Conservation (phyloP, 768 basidiomycete genomes). For the Phaffia australis region DNA sequence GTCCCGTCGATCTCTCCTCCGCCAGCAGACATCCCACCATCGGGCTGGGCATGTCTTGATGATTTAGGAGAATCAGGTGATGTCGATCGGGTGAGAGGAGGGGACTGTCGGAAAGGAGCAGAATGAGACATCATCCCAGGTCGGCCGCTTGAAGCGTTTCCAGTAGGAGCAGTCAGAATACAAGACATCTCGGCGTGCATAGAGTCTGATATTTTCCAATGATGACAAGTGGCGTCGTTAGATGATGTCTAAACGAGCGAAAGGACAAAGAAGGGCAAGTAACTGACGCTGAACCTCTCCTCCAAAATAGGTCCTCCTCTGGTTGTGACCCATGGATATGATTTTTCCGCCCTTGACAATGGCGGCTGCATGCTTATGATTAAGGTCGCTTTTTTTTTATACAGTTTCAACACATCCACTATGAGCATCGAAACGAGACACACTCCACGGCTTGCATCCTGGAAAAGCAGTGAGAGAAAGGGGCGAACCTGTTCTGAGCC, state of each 20-base stretch:
- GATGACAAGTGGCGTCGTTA: not conserved
- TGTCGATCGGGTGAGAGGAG: not conserved
- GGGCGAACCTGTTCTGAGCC: too few relatives aligned
- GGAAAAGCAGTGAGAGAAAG: too few relatives aligned
- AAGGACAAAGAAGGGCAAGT: not conserved
- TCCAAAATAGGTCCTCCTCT: not conserved
- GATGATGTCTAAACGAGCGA: not conserved
- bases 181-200: conserved; percentile 14
- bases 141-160: not conserved
- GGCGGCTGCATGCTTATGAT: conserved; percentile 8
- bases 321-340: conserved; percentile 7
- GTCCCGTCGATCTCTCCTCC: conserved; percentile 1
- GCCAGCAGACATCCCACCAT: not conserved
- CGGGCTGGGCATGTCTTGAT: not conserved
- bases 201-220: not conserved
- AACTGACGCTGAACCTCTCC: conserved; percentile 11
- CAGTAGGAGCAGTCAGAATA: conserved; percentile 1
- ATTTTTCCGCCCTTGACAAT: conserved; percentile 15
- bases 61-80: not conserved
- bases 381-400: too few relatives aligned
- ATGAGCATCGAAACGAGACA: too few relatives aligned
- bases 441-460: too few relatives aligned
- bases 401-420: too few relatives aligned
- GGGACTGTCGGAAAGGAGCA: not conserved
- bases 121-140: conserved; percentile 2